Evolutionary conservation across 139 green algal genomes (phyloP).

Genomic region (Chlamydomonas urium): DNA sequence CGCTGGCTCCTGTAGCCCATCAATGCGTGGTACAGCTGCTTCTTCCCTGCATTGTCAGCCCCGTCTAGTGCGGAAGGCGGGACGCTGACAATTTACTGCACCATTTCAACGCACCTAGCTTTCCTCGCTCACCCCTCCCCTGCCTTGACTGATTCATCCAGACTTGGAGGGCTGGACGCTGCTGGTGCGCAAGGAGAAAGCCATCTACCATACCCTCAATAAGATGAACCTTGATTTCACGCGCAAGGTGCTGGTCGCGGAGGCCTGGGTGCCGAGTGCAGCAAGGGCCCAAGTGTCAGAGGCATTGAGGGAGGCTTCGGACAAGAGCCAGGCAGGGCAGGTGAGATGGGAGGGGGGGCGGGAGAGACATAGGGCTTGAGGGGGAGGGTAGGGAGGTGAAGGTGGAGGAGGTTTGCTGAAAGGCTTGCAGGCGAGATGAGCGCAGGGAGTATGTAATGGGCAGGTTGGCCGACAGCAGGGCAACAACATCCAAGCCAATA

Average conservation of each 20-base stretch:
- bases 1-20: too few relatives aligned
- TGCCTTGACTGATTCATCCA: too few relatives aligned
- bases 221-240: conserved; percentile 90
- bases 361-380: background rate
- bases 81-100: too few relatives aligned
- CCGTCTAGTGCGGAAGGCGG: too few relatives aligned
- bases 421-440: background rate
- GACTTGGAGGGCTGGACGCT: conserved; percentile 24
- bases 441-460: background rate
- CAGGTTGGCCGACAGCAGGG: background rate
- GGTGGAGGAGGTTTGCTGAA: background rate
- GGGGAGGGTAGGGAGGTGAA: background rate
- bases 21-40: too few relatives aligned
- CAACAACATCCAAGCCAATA: too few relatives aligned
- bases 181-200: conserved; percentile 72
- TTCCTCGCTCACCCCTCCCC: too few relatives aligned
- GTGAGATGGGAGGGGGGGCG: background rate
- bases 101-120: too few relatives aligned
- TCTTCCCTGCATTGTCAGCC: too few relatives aligned
- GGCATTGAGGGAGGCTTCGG: conserved; percentile 55
- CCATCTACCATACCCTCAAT: conserved; percentile 94
- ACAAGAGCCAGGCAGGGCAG: conserved; percentile 40
- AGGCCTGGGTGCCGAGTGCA: conserved; percentile 85
- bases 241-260: conserved; percentile 87
- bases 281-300: conserved; percentile 57